Evolutionary conservation across 768 basidiomycete species (phyloP).

Genomic region (Mycena epipterygia): DNA sequence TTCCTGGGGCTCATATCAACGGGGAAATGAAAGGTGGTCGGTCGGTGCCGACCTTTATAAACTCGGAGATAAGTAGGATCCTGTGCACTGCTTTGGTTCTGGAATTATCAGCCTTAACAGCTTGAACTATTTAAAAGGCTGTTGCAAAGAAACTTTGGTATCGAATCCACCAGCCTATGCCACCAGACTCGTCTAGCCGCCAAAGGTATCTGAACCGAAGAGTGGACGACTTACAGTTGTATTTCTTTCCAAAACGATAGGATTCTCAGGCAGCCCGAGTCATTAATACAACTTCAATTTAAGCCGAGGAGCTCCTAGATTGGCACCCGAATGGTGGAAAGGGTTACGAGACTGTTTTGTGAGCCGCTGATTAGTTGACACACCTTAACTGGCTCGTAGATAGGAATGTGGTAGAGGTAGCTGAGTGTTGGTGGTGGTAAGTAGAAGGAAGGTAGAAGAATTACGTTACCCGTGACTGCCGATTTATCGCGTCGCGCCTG

Average conservation of each 20-base stretch:
- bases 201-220: no score
- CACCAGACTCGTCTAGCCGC: no score
- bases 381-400: no score
- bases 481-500: slow-evolving; percentile 11
- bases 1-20: not conserved
- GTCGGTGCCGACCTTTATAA: not conserved
- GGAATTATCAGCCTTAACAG: not conserved
- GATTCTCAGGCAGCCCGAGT: not conserved
- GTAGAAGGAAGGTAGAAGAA: not conserved
- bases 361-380: no score
- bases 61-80: no score
- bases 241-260: not conserved
- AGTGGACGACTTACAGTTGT: not conserved
- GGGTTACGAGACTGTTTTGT: no score
- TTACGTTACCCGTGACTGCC: no score
- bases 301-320: not conserved
- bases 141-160: no score
- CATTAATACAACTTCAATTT: not conserved
- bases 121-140: no score
- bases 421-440: not conserved
- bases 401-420: not conserved
- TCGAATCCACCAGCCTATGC: no score
- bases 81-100: not conserved
- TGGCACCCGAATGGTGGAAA: no score
- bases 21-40: not conserved